Base-by-base conservation (phyloP, 2,329 filamentous ascomycete genomes). In the Fusarium palustre region DNA sequence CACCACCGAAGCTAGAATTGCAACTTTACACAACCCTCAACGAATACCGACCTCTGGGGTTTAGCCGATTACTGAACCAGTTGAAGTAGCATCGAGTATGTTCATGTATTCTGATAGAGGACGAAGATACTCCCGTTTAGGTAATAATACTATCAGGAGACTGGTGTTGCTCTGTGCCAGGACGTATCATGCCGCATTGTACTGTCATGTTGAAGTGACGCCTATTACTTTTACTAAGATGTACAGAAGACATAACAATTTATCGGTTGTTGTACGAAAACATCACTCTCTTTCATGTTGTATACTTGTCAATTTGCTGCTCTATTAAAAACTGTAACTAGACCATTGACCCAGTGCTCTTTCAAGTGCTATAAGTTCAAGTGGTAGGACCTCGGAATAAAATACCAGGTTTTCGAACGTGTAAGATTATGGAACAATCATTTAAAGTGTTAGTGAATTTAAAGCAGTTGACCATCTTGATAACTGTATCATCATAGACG, bases 1-100 rank as follows among this genome's bases (percentile, higher is more conserved):
- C 47, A 55, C 47, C 34, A 41, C 57, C 46, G 16, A 34, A 30
- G 24, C 31, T 20, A 22, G 31, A 47, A 33, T 15, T 28, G 22
- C 20, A 24, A 20, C 30, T 24, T 41, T 20, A 36, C 25, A 20
- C 34, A 62, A 31, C 34, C 24, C 33, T 31, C n/a, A 11, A 30
- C n/a, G 34, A 31, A 25, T 25, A 12, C 12, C 34, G n/a, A 24
- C 54, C 5, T 22, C 24, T 28, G 13, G 30, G 11, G 11, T 20
- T n/a, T 8, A 22, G 20, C 20, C 5, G 12, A n/a, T 31, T 31
- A 20, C n/a, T 15, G 8, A 10, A 31, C 12, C 12, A 10, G 12
- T n/a, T 43, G 4, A 22, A 20, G 48, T 50, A 22, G 6, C 7
- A 15, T 12, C 33, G 9, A 16, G 48, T 39, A 20, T 20, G 10